Percentiles rank a stretch among this genome's conserved stretches.
Conservation (phyloP, 2,329 filamentous ascomycete genomes). For the Fusarium hainanense region DNA sequence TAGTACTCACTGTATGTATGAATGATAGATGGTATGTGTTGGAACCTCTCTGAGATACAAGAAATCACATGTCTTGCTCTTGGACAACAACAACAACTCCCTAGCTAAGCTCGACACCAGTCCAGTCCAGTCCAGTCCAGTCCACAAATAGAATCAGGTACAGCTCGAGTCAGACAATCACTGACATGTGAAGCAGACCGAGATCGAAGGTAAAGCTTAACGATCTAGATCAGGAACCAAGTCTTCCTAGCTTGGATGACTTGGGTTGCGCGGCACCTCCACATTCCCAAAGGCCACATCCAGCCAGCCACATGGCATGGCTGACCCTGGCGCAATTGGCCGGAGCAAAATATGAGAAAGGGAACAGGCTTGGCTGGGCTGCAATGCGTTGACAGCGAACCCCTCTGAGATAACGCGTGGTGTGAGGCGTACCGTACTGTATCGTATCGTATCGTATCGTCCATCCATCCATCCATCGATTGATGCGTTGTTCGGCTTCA, state of each 20-base stretch:
- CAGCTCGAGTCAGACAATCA: constrained; percentile 18
- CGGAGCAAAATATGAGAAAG: constrained; percentile 23
- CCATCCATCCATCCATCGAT: neutral
- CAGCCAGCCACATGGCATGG: constrained; percentile 38
- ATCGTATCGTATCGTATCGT: neutral
- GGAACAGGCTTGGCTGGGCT: constrained; percentile 21
- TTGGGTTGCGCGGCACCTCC: constrained; percentile 23
- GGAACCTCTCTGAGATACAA: constrained; percentile 11
- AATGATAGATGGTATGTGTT: constrained; percentile 17
- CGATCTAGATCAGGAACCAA: constrained; percentile 35
- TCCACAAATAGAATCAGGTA: constrained; percentile 33
- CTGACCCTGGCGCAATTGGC: neutral
- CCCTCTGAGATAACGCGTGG: constrained; percentile 16
- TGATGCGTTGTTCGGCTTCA: constrained; percentile 28
- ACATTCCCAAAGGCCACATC: constrained; percentile 33
- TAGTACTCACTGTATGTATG: neutral
- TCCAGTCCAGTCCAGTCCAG: neutral
- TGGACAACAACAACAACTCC: constrained; percentile 5
- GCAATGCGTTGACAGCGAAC: constrained; percentile 40
- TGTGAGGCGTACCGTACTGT: constrained; percentile 26
- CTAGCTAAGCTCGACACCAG: constrained; percentile 3
- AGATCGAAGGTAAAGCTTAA: constrained; percentile 27
- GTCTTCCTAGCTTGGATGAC: neutral
- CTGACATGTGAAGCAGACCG: constrained; percentile 38
- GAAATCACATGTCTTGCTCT: constrained; percentile 22